These are phyloP conservation scores for Mycena epipterygia DNA, from an alignment of 768 basidiomycete species.

Conservation along the genomic window DNA sequence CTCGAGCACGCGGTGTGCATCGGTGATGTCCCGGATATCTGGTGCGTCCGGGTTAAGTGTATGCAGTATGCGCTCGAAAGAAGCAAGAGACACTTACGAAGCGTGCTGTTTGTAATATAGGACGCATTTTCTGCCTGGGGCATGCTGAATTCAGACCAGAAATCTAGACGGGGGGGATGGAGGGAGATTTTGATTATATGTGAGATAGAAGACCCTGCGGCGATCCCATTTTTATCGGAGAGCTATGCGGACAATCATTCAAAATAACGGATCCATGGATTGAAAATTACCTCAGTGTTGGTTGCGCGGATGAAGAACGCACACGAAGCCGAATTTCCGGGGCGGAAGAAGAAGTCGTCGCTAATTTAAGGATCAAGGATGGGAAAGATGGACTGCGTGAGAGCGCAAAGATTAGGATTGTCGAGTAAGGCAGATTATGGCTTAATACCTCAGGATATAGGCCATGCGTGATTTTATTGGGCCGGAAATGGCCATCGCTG, in stretches of 20 bases:
- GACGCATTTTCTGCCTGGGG: conserved; percentile 1
- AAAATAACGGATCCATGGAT: neutral
- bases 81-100: conserved; percentile 31
- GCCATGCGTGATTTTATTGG: no score
- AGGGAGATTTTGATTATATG: neutral
- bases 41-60: neutral
- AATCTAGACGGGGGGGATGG: neutral
- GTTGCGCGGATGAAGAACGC: neutral
- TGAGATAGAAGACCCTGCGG: neutral
- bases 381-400: no score
- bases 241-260: neutral
- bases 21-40: conserved; percentile 72
- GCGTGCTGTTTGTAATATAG: conserved; percentile 40
- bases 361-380: no score
- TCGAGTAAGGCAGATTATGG: no score
- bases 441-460: no score
- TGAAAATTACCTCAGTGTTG: neutral
- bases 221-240: neutral
- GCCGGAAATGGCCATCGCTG: no score
- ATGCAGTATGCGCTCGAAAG: neutral
- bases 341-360: neutral
- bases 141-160: neutral
- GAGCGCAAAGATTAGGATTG: no score
- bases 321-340: neutral
- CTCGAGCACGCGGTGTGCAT: conserved; percentile 71